A percentile compares a stretch with the other conserved stretches of the same genome.
Evolutionary conservation across 2,329 filamentous ascomycete genomes (phyloP).

Genomic region (Chrysoporthe austroafricana): DNA sequence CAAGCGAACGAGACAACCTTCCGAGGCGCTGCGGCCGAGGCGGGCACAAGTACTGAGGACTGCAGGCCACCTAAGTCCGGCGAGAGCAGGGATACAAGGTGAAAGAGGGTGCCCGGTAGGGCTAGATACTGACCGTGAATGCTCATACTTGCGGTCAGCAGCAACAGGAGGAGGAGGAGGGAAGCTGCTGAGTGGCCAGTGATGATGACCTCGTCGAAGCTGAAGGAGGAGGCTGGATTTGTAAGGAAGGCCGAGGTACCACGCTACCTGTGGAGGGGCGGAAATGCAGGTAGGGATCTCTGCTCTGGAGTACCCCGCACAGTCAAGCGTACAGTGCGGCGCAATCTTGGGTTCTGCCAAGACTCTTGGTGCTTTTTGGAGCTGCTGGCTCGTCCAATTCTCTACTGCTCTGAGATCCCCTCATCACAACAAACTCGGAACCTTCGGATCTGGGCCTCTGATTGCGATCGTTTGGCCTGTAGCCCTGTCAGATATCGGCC

Average conservation of each 20-base stretch:
- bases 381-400: not conserved
- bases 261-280: not conserved
- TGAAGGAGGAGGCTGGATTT: not conserved
- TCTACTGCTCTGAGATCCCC: not conserved
- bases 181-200: slow-evolving; percentile 1
- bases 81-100: not conserved
- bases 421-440: slow-evolving; percentile 10
- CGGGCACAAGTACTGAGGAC: too few relatives aligned
- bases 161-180: not conserved
- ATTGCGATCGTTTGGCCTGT: not conserved
- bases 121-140: not conserved
- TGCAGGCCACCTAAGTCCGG: too few relatives aligned
- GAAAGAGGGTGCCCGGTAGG: not conserved
- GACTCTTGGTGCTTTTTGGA: not conserved
- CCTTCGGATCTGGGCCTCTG: slow-evolving; percentile 12
- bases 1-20: too few relatives aligned
- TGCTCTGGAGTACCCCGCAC: not conserved
- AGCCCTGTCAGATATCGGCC: not conserved
- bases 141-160: not conserved
- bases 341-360: slow-evolving; percentile 2
- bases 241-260: not conserved
- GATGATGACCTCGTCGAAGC: not conserved
- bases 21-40: not conserved
- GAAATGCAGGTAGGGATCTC: slow-evolving; percentile 5
- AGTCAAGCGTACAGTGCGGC: slow-evolving; percentile 4